phyloP scores from a whole-genome alignment of 768 basidiomycete species.

The Holtermanniella nyarrowii region DNA sequence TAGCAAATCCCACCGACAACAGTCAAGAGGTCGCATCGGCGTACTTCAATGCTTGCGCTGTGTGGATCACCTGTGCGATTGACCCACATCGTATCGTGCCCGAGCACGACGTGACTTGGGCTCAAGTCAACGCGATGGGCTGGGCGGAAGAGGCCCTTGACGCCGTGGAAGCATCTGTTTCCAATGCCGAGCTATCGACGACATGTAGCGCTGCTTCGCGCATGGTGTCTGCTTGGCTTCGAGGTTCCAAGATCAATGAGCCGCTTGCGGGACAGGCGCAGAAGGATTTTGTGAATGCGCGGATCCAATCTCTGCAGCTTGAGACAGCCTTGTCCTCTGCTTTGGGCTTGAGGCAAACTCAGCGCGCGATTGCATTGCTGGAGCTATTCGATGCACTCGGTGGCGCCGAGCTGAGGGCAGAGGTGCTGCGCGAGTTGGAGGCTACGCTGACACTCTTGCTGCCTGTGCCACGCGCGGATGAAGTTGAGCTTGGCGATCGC shows the following conservation, averaged over 20 bases:
- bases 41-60: conserved; percentile 55
- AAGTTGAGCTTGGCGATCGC: not conserved
- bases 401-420: not conserved
- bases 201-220: conserved; percentile 45
- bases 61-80: conserved; percentile 73
- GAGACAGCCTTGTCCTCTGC: not conserved
- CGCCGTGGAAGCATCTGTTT: not conserved
- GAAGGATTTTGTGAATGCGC: conserved; percentile 33
- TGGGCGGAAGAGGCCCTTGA: conserved; percentile 53
- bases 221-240: conserved; percentile 58
- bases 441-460: not conserved
- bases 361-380: not conserved
- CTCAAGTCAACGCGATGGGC: conserved; percentile 65
- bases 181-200: not conserved
- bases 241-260: conserved; percentile 65
- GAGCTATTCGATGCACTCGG: not conserved
- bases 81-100: conserved; percentile 85
- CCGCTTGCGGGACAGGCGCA: conserved; percentile 58
- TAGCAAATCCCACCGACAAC: conserved; percentile 37
- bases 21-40: conserved; percentile 45
- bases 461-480: not conserved
- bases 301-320: not conserved
- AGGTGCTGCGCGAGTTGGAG: not conserved
- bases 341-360: conserved; percentile 1
- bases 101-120: conserved; percentile 80